These are phyloP conservation scores for Trametopsis cervina DNA, from an alignment of 768 basidiomycete genomes.

Conservation along the genomic window DNA sequence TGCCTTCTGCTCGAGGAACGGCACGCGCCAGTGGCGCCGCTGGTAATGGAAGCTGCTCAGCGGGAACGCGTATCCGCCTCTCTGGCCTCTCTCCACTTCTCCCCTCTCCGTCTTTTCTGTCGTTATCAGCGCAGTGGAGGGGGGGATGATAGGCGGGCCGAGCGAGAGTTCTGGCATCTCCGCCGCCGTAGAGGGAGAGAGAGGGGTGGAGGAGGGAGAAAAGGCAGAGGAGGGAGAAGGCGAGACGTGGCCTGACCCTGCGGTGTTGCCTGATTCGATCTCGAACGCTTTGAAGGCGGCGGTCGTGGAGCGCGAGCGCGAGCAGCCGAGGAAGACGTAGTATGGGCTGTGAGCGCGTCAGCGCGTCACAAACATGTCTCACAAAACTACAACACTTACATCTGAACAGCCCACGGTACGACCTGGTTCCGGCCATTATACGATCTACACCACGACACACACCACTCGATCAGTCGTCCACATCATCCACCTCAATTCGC, in stretches of 20 bases:
- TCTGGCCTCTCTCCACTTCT: background rate
- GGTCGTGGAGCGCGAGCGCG: conserved; percentile 53
- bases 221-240: conserved; percentile 9
- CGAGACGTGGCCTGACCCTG: conserved; percentile 38
- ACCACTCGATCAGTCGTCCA: background rate
- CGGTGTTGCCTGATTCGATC: conserved; percentile 52
- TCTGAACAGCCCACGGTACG: conserved; percentile 60
- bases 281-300: conserved; percentile 53
- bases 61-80: conserved; percentile 21
- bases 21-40: conserved; percentile 54
- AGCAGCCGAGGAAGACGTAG: conserved; percentile 72
- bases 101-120: background rate
- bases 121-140: conserved; percentile 2
- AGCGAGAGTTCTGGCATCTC: conserved; percentile 32
- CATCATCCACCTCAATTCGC: background rate
- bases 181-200: conserved; percentile 30
- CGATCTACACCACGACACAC: conserved; percentile 48
- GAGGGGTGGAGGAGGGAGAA: conserved; percentile 1
- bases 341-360: conserved; percentile 38
- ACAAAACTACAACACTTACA: no score
- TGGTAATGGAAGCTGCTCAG: conserved; percentile 63
- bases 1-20: conserved; percentile 60
- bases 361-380: conserved; percentile 1
- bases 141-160: no score
- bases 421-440: conserved; percentile 71